Evolutionary conservation across 257 asterid genomes (phyloP).

Genomic region (Verbascum thapsus): DNA sequence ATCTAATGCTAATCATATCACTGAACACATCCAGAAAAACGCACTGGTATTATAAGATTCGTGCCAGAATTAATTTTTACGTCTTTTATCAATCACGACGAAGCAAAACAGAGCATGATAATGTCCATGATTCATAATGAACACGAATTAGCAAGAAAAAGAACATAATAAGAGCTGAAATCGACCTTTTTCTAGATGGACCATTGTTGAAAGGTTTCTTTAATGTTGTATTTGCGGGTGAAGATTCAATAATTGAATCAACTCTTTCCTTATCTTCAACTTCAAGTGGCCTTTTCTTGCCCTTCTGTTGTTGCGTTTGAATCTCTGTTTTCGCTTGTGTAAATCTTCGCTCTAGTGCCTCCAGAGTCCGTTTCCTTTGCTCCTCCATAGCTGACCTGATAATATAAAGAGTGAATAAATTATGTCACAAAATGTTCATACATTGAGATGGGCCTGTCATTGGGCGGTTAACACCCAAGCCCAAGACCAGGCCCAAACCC

Average conservation of each 20-base stretch:
- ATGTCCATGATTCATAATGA: not conserved
- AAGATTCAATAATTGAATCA: slow-evolving; percentile 21
- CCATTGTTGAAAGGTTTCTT: slow-evolving; percentile 29
- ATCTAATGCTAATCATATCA: not conserved
- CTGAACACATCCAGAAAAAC: not conserved
- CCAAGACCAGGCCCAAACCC: no score
- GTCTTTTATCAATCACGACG: not conserved
- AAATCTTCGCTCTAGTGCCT: slow-evolving; percentile 76
- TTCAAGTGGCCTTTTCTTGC: slow-evolving; percentile 48
- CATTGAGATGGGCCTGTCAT: no score
- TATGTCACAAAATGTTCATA: not conserved
- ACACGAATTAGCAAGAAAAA: not conserved
- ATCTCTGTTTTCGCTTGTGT: slow-evolving; percentile 73
- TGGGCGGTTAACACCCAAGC: no score
- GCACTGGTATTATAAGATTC: no score
- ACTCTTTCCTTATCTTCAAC: slow-evolving; percentile 30
- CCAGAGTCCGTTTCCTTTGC: slow-evolving; percentile 67
- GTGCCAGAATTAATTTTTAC: no score
- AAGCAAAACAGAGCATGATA: not conserved
- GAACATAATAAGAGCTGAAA: slow-evolving; percentile 5
- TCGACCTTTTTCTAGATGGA: slow-evolving; percentile 60
- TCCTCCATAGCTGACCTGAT: slow-evolving; percentile 45
- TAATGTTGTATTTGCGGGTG: slow-evolving; percentile 29
- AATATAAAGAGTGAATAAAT: not conserved
- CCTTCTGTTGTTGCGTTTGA: slow-evolving; percentile 46